phyloP scores from a whole-genome alignment of 106 monocot species.

The Phalaenopsis equestris region DNA sequence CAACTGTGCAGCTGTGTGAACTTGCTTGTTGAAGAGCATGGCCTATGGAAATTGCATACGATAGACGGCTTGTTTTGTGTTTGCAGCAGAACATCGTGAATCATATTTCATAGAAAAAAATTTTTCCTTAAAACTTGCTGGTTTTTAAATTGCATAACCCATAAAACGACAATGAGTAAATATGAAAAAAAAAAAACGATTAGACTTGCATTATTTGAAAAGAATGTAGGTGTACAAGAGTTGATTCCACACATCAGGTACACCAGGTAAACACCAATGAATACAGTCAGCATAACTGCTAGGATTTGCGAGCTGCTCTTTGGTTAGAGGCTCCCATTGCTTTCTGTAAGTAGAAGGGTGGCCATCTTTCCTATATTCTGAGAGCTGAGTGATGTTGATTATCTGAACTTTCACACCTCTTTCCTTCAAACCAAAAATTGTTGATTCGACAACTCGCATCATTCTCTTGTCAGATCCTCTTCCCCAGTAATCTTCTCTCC shows the following conservation, averaged over 20 bases:
- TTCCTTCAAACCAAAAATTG: conserved; percentile 22
- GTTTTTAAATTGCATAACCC: not conserved
- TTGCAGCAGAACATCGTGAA: not conserved
- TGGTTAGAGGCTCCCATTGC: conserved; percentile 52
- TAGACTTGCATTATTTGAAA: conserved; percentile 1
- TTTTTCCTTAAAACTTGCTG: not conserved
- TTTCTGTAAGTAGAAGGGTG: conserved; percentile 70
- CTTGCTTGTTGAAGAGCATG: too few relatives aligned
- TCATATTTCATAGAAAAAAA: not conserved
- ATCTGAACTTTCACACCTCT: conserved; percentile 48
- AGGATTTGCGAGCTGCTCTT: conserved; percentile 45
- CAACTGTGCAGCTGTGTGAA: too few relatives aligned
- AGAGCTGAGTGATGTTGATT: conserved; percentile 68
- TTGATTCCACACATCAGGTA: conserved; percentile 87
- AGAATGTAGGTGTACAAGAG: conserved; percentile 55
- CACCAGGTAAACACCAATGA: conserved; percentile 90
- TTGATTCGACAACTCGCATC: conserved; percentile 34
- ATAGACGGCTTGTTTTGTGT: not conserved
- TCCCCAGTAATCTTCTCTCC: conserved; percentile 24
- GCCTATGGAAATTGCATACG: too few relatives aligned
- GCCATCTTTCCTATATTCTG: conserved; percentile 73
- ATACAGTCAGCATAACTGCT: conserved; percentile 74
- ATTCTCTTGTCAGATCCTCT: conserved; percentile 38
- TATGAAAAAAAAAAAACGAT: not conserved
- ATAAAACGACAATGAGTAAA: not conserved